Evolutionary conservation across 1,284 basidiomycete genomes (phyloP), one percentile per base, ranked within the genome.

Genomic region (Ganoderma lucidum): DNA sequence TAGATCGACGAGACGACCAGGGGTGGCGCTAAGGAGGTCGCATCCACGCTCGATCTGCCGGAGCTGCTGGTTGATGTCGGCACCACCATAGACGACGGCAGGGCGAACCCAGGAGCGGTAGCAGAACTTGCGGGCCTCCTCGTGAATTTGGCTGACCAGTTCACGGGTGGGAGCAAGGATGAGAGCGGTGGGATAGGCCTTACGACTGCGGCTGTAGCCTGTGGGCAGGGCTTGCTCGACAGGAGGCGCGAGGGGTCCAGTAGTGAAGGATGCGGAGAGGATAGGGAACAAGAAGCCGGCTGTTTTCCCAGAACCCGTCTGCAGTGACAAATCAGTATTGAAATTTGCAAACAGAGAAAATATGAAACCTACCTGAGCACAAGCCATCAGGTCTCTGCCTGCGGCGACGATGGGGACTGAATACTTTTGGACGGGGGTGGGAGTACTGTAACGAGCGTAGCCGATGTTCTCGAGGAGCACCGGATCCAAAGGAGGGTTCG

Each of bases 271-370:
- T 51, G 97, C 94, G 61, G 97, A 98, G 69, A 99, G 90, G 79
- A 99, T 99, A 71, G 97, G 97, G 89, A 99, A 99, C 73, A 99
- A 88, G 89, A 99, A 99, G 80, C 97, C 97, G 79, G 91, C 97
- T 61, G 98, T 99, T 87, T 99, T 99, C 75, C 97, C 97, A 80
- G 98, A 99, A 86, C 97, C 97, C 77, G 98, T 99, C 93, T 97
- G 73, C 70, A 67, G 53, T 42, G 23, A 71, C 75, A 64, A 76
- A 74, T 74, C 63, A 72, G 71, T 48, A 70, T 67, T 62, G 32
- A 56, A 66, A 28, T 67, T 63, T 75, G 56, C 75, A 65, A 56
- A 42, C 15, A 37, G 19, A n/a, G 55, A 63, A 63, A 63, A 37
- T 59, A 48, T 65, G 56, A 53, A 74, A 79, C 86, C 72, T 76